Base-by-base conservation (phyloP, 2,329 filamentous ascomycete genomes). In the Aspergillus ochraceoroseus region DNA sequence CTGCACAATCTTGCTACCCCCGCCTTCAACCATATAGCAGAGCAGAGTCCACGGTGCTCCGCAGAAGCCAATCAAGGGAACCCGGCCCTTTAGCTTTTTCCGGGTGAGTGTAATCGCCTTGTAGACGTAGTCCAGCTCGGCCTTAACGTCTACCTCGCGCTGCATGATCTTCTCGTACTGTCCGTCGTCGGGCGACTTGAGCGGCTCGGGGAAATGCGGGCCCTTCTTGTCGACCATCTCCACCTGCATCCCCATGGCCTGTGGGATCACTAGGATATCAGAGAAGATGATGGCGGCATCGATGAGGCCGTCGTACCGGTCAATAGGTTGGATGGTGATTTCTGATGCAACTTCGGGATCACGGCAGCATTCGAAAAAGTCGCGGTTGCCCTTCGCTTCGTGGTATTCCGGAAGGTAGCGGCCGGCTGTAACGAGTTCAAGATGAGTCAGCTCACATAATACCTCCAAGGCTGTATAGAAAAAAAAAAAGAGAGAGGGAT, bases 221-320 rank as follows among this genome's bases (percentile, higher is more conserved):
- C 92, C 92, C 66, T 95, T 94, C 70, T 92, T 94, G 65, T 95
- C 89, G 7, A 96, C 76, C 92, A 98, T 98, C 65, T 96, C 85
- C 18, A 98, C 92, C n/a, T 76, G 75, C 92, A 98, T 98, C 1
- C 92, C 92, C 80, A 98, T 86, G 20, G 92, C 92, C 70, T 98
- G 92, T 0, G 92, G 92, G 48, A 98, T 89, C 31, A 98, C 92
- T 25, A 98, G 79, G 52, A 98, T 98, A 63, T 98, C 92, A 41
- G 87, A 95, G 75, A 98, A 98, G 66, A 98, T 98, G 59, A 98
- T 98, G 45, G 92, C 89, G 18, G 88, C 90, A 66, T 98, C 92
- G 55, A 98, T 80, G 47, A 98, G 82, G 29, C 88, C 89, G 28
- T 77, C 82, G 62, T 82, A 98, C 38, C 92, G 87, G 56, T 95